Base-by-base conservation (phyloP, 768 basidiomycete species). In the Rhodotorula taiwanensis region DNA sequence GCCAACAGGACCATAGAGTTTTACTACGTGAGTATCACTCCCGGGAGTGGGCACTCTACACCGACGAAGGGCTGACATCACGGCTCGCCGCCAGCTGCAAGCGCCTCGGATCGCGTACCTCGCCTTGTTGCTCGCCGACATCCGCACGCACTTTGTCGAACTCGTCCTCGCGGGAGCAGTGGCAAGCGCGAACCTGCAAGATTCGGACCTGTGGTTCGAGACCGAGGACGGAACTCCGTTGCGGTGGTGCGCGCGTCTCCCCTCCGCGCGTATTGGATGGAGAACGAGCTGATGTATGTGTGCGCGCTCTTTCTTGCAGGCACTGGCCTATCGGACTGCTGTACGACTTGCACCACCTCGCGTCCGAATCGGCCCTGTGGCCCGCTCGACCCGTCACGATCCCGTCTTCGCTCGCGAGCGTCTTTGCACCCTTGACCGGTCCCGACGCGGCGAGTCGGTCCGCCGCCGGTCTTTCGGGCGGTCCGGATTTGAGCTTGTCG, bases 181-280 rank as follows among this genome's bases (percentile, higher is more conserved):
- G 10, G 36, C 36, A 39, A 16, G 84, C 8, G 85, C 84, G 64
- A 71, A 80, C 15, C 77, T 93, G 63, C 87, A 87, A 73, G 89
- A 92, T 69, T 87, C 89, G 60, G 88, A 93, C 55, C 91, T 94
- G 88, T 98, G 94, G 95, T 95, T 99, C 75, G 91, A 95, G 76
- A 87, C 85, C 66, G 87, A 88, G 56, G 88, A 89, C 34, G 82
- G 81, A 1, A 20, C 5, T 10, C 74, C 88, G 52, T 80, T 93
- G 71, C 89, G 91, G 78, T 97, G 94, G 94, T 94, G 60, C 66
- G 83, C 45, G 2, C 28, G 11, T 20, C 39, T 53, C 52, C 43
- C 56, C 60, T 44, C n/a, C n/a, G n/a, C n/a, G n/a, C n/a, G n/a
- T n/a, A n/a, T n/a, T n/a, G n/a, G n/a, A n/a, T n/a, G n/a, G n/a